Conservation (phyloP, 2,329 filamentous ascomycete genomes). For the Leptographium wingfieldii region DNA sequence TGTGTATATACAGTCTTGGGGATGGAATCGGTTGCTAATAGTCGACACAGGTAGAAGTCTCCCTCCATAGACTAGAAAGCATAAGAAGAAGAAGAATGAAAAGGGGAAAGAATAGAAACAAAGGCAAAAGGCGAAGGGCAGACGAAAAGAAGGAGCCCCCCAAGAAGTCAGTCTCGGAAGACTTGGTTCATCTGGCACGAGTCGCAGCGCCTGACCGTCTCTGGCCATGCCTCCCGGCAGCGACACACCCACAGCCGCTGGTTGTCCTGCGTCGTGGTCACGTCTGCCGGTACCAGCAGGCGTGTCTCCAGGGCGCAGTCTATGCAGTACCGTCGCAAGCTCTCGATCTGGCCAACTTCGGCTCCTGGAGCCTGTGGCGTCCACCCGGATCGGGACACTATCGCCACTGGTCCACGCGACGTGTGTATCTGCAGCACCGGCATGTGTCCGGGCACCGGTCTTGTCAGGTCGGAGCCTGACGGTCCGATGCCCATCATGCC, state of each 20-base stretch:
- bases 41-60: no score
- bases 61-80: not conserved
- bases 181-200: conserved; percentile 8
- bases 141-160: not conserved
- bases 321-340: conserved; percentile 12
- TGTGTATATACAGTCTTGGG: no score
- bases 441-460: not conserved
- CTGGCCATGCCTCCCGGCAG: conserved; percentile 2
- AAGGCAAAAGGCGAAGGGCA: not conserved
- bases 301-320: conserved; percentile 8
- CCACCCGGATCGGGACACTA: not conserved
- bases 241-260: conserved; percentile 10
- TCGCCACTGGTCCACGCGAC: not conserved
- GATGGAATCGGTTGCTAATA: no score
- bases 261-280: conserved; percentile 1
- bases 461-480: not conserved
- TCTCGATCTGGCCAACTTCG: conserved; percentile 10
- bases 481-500: not conserved
- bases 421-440: not conserved
- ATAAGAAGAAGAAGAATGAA: not conserved
- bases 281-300: conserved; percentile 6
- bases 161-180: conserved; percentile 1
- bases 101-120: not conserved
- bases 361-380: conserved; percentile 8
- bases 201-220: conserved; percentile 2